Base-by-base conservation (phyloP, 768 basidiomycete species). In the Collybia mongolica region DNA sequence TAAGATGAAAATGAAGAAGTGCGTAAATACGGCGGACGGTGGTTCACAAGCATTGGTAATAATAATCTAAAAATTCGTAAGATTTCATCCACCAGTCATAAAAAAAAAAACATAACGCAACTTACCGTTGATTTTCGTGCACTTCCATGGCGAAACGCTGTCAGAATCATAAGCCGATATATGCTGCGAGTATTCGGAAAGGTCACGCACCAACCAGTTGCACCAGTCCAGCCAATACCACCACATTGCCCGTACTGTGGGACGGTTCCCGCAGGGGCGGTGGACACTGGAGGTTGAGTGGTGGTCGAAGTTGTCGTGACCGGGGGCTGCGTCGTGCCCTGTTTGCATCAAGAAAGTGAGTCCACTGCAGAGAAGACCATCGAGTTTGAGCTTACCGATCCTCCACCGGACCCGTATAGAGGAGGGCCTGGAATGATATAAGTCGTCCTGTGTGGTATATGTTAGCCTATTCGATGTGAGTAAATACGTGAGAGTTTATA, bases 381-480 rank as follows among this genome's bases (percentile, higher is more conserved):
- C 6, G 51, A 4, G 39, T 18, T 51, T 49, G n/a, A n/a, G 39
- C 46, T 19, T 39, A 52, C 44, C 26, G 44, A 41, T 32, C 52
- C 26, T 26, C 23, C 49, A 17, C 26, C 4, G 37, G 40, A 50
- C 22, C 71, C 75, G 61, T 78, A 81, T 17, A 81, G 72, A 38
- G 75, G 69, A 17, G 75, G 74, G 19, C 74, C 73, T 3, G 75
- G 74, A 45, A 77, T 74, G 6, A 59, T 49, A 59, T 77, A 77
- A 22, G 64, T 71, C 62, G 63, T 46, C 14, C n/a, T 28, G 36
- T n/a, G 15, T 11, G 36, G 35, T 15, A 47, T 18, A 24, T 12
- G 14, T 20, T 3, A 41, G 26, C 20, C 5, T 2, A 29, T 17
- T 7, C n/a, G 11, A 19, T 17, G 18, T 11, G 17, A 5, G 28